Conservation (phyloP, 495 filamentous ascomycete genomes). For the Astrothelium macrocarpum region DNA sequence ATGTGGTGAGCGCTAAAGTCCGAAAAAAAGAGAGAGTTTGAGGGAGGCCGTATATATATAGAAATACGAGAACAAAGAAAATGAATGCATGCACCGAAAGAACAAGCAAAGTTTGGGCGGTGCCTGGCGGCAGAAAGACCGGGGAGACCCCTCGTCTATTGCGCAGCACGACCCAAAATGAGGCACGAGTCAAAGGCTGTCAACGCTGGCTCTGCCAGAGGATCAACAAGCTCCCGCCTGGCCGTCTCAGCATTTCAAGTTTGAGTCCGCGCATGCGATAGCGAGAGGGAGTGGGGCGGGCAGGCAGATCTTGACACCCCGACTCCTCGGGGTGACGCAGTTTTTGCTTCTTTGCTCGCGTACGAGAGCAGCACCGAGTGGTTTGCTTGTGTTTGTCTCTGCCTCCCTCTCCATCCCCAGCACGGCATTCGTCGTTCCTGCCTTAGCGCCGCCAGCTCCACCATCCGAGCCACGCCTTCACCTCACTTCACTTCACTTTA, state of each 20-base stretch:
- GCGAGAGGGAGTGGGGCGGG: not conserved
- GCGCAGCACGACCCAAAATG: not conserved
- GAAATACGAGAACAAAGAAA: not conserved
- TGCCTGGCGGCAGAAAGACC: not conserved
- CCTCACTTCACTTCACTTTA: no score
- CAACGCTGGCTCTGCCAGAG: not conserved
- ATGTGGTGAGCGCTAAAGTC: not conserved
- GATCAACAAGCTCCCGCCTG: slow-evolving; percentile 5
- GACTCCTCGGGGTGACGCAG: not conserved
- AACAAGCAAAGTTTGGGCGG: no score
- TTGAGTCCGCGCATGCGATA: not conserved
- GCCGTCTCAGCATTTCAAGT: not conserved
- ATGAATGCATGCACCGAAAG: no score
- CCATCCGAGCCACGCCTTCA: not conserved
- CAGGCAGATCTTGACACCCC: not conserved
- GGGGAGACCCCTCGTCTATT: not conserved
- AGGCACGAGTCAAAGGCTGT: not conserved
- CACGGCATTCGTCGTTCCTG: slow-evolving; percentile 2
- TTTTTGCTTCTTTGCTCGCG: slow-evolving; percentile 3
- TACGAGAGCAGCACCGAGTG: no score
- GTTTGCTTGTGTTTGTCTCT: not conserved
- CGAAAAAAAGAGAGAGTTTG: not conserved
- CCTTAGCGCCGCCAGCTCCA: slow-evolving; percentile 5
- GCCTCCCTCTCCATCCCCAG: not conserved
- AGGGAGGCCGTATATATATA: not conserved